Base-by-base conservation (phyloP, 306 rosid species). In the Citrullus amarus region DNA sequence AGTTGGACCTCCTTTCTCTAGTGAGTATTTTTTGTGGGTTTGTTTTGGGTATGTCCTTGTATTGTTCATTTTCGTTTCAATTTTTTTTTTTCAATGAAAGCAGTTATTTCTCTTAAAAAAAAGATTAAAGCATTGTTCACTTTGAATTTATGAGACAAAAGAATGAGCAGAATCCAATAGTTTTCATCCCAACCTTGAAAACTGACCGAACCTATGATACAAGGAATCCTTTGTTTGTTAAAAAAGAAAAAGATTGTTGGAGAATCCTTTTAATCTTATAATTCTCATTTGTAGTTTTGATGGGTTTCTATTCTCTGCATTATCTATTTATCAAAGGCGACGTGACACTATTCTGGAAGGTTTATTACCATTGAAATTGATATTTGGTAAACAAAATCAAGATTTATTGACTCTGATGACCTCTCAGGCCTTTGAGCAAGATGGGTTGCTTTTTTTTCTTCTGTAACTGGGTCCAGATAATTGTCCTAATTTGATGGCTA, bases 401-500 rank as follows among this genome's bases (percentile, higher is more conserved):
- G 51, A 41, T 67, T 39, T 67, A 67, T 67, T 0, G 53, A 67
- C 32, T 67, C 53, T 67, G 54, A 43, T 43, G 55, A 41, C 9
- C 16, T 68, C 12, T 68, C 18, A 39, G 55, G 34, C 54, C 15
- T 41, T 68, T 68, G 54, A 41, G 74, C 20, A 67, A 67, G 51
- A 67, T 41, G 76, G 57, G 38, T 46, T 71, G 20, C 41, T 71
- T 12, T 12, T 46, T 25, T 25, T 13, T 46, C 39, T 46, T 28
- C 18, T 48, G 76, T 5, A 11, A 34, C 14, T 38, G 51, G 79
- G 66, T 55, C 79, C 79, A 55, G 62, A 41, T 53, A 28, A 55
- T 75, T 75, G 79, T 61, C 79, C 79, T 75, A 75, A 75, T 55
- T 57, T 75, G 79, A 75, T 36, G 79, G 79, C 79, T n/a, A 75